These are phyloP conservation scores for Colletotrichum chrysophilum DNA, from an alignment of 2,329 filamentous ascomycete genomes.

Conservation along the genomic window DNA sequence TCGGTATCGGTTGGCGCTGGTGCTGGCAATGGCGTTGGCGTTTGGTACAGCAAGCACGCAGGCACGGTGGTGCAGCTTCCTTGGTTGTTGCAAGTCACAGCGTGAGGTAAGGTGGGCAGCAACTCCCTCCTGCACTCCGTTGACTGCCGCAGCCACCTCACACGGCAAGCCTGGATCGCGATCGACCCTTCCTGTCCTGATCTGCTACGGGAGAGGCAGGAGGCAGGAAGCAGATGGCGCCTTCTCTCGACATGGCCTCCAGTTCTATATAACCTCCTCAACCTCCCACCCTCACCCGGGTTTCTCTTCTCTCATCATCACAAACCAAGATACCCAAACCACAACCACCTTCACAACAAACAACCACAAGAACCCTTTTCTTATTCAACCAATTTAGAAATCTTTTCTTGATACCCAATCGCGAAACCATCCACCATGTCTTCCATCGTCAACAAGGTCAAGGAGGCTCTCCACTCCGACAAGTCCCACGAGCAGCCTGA, in stretches of 20 bases:
- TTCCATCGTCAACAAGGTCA: constrained; percentile 63
- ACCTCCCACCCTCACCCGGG: background rate
- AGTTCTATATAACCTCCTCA: constrained; percentile 20
- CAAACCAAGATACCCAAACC: constrained; percentile 20
- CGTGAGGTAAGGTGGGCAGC: background rate
- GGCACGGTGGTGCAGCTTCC: constrained; percentile 3
- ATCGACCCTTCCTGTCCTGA: background rate
- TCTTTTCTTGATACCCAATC: constrained; percentile 18
- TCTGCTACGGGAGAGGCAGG: background rate
- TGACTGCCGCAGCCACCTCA: background rate
- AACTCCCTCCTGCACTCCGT: background rate
- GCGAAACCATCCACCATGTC: constrained; percentile 52
- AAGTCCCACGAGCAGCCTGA: constrained; percentile 34
- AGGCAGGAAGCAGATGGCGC: background rate
- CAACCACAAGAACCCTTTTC: background rate
- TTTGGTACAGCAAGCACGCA: background rate
- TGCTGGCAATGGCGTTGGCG: background rate
- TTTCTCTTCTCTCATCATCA: constrained; percentile 18
- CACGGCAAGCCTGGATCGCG: background rate
- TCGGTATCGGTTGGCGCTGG: background rate
- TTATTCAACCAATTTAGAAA: background rate
- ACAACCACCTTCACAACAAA: constrained; percentile 9
- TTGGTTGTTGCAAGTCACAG: constrained; percentile 10
- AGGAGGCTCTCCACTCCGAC: constrained; percentile 57
- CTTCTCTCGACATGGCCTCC: background rate